phyloP scores from a whole-genome alignment of 345 rosid genomes.

The Heritiera littoralis region DNA sequence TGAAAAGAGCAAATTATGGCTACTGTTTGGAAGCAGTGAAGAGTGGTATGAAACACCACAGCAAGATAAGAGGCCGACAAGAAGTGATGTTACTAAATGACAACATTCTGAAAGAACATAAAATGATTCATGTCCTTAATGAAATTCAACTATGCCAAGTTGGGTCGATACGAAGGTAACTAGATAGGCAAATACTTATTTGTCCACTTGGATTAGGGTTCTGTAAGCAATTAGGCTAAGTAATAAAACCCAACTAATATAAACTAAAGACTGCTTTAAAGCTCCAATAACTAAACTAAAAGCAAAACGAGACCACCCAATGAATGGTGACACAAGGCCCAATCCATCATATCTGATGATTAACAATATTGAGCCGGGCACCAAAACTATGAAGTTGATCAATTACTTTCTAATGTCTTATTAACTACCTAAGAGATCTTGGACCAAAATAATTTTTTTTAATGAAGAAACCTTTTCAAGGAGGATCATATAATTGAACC shows the following conservation, averaged over 20 bases:
- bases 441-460: not conserved
- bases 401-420: not conserved
- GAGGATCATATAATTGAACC: not conserved
- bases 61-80: not conserved
- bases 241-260: not conserved
- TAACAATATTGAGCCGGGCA: not conserved
- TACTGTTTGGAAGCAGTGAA: not conserved
- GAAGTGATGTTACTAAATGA: not conserved
- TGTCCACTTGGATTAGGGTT: not conserved
- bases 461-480: not conserved
- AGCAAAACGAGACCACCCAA: not conserved
- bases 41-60: not conserved
- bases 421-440: not conserved
- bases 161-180: not conserved
- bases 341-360: not conserved
- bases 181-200: not conserved
- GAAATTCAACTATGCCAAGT: not conserved
- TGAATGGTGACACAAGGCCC: not conserved
- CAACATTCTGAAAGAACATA: not conserved
- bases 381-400: not conserved
- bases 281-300: not conserved
- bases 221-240: not conserved
- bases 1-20: not conserved
- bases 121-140: not conserved
- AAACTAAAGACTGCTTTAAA: not conserved